Evolutionary conservation across 2,329 filamentous ascomycete species (phyloP), one percentile per base, ranked within the genome.

Genomic region (Magnaporthiopsis incrustans): DNA sequence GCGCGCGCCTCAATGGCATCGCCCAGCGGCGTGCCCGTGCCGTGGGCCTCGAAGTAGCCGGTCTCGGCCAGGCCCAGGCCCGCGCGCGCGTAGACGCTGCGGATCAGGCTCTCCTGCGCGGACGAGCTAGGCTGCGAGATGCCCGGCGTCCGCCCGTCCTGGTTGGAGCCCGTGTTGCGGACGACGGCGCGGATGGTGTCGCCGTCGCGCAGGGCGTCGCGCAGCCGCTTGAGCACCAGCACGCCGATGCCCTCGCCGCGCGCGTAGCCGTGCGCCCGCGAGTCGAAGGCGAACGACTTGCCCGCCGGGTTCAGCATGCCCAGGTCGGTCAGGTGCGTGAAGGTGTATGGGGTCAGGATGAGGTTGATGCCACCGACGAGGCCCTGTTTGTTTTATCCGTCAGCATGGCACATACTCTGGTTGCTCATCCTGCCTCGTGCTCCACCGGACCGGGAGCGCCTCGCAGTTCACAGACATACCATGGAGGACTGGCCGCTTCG

Each of bases 231-330:
- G 1, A 84, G 61, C 0, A 80, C 64, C 1, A 83, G 53, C 10
- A 72, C 68, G 4, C 68, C 74, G 11, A 77, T 69, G 1, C 77
- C 81, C 65, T 83, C 81, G 1, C 77, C 80, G 15, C 77, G 72
- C 0, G 72, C 75, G 66, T 82, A 83, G 0, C 81, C 81, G 64
- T 79, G 73, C 0, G 77, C 81, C 2, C 67, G 66, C 1, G 69
- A 65, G 65, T 81, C 79, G 38, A 77, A 80, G 4, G 68, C 70
- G 59, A 73, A 67, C 64, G 69, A 73, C 11, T 63, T 64, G 2
- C 66, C 69, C 12, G 68, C 68, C 3, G 67, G 66, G 10, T 67
- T 68, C 10, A 70, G 65, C 33, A 70, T 59, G 26, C 65, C 65
- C 44, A 65, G 60, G 38, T 67, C 58, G 64, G 27, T 60, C 63